Base-by-base conservation (phyloP, 257 asterid species). In the Sherardia arvensis region DNA sequence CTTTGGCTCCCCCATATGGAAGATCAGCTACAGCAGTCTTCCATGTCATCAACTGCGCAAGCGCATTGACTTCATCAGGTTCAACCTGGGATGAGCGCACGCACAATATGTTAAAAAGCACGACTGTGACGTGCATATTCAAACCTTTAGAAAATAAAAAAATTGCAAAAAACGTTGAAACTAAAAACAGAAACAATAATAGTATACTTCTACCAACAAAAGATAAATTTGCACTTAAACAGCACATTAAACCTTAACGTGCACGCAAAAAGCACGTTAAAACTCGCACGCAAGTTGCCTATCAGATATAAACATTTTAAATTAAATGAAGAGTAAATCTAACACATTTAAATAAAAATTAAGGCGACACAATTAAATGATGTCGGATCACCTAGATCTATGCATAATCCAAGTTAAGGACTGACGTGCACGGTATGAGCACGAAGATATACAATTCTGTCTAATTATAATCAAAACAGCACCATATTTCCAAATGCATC, bases 1-100 rank as follows among this genome's bases (percentile, higher is more conserved):
- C 99, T 78, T 93, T 93, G 57, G 99, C 97, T 61, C 99, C 99
- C 47, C 99, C 97, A 70, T 90, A 90, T 3, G 97, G 97, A 64
- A 93, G 81, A 70, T 93, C 88, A 5, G 85, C 95, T 47, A 90
- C 99, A 48, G 97, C 97, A 8, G 95, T 93, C 87, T 93, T 93
- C 99, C 99, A 93, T 12, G 99, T 93, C 99, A 93, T 93, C 80
- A 93, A 63, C 80, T 93, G 99, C 64, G 99, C 99, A 58, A 92
- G 94, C 51, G 99, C 99, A 64, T 92, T 92, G 64, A 92, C 99
- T 77, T 89, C 97, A 80, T 93, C 99, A 20, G 83, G 95, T 62
- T 90, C 97, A 74, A 93, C 99, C 97, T 91, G 33, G 55, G 62
- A 49, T 38, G 59, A 76, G 69, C 53, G 53, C 36, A 45, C 55